Evolutionary conservation across 495 filamentous ascomycete species (phyloP).

Genomic region (Penicillium atrosanguineum): DNA sequence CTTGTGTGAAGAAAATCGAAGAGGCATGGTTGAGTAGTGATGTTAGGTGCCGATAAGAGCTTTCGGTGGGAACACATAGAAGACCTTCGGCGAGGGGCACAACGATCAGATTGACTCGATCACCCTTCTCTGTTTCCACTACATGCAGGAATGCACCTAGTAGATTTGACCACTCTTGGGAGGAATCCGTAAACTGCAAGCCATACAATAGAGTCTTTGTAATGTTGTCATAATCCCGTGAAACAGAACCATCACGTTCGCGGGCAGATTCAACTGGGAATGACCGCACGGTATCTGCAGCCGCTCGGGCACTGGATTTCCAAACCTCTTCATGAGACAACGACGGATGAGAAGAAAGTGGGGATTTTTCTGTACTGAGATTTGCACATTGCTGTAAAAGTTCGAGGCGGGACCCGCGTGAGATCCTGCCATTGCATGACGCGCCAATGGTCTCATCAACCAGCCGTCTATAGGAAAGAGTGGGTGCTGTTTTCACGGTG

Average conservation of each 20-base stretch:
- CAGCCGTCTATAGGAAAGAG: slow-evolving; percentile 27
- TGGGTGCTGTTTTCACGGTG: slow-evolving; percentile 19
- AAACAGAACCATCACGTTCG: slow-evolving; percentile 41
- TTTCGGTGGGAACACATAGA: slow-evolving; percentile 14
- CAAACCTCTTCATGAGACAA: slow-evolving; percentile 30
- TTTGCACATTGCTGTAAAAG: slow-evolving; percentile 42
- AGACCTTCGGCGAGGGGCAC: slow-evolving; percentile 66
- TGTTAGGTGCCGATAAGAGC: slow-evolving; percentile 28
- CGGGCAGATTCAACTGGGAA: slow-evolving; percentile 43
- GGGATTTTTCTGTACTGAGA: slow-evolving; percentile 17
- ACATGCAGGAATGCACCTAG: slow-evolving; percentile 56
- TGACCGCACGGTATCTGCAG: slow-evolving; percentile 34
- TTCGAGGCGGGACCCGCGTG: slow-evolving; percentile 45
- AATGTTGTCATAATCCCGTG: slow-evolving; percentile 66
- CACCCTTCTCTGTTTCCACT: slow-evolving; percentile 63
- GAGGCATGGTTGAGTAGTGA: slow-evolving; percentile 36
- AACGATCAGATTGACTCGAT: slow-evolving; percentile 58
- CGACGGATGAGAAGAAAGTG: slow-evolving; percentile 4
- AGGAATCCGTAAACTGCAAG: slow-evolving; percentile 41
- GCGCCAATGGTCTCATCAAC: slow-evolving; percentile 40
- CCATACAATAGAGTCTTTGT: slow-evolving; percentile 66
- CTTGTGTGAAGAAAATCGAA: slow-evolving; percentile 32
- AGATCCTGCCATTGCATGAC: slow-evolving; percentile 51
- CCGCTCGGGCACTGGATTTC: slow-evolving; percentile 33
- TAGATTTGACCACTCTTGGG: slow-evolving; percentile 58